Evolutionary conservation across 2,329 filamentous ascomycete species (phyloP).

Genomic region (Aspergillus fijiensis): DNA sequence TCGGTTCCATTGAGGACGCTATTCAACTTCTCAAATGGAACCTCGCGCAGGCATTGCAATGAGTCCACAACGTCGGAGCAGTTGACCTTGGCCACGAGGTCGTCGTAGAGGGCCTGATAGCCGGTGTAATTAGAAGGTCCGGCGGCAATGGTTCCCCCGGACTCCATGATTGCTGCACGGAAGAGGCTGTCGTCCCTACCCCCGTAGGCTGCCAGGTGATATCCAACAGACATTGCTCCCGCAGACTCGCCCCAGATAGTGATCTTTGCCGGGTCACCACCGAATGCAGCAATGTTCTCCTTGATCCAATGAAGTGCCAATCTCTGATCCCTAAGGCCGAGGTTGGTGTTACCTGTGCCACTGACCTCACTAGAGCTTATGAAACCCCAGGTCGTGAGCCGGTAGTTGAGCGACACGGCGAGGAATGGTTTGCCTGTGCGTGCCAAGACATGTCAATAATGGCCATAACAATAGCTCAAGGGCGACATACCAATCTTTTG

Average conservation of each 20-base stretch:
- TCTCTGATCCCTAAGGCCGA: conserved; percentile 50
- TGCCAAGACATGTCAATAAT: neutral
- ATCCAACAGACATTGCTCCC: conserved; percentile 51
- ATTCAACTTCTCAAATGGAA: conserved; percentile 61
- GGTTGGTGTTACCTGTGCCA: conserved; percentile 52
- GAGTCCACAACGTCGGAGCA: conserved; percentile 60
- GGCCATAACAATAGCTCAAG: no score
- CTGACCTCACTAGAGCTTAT: conserved; percentile 48
- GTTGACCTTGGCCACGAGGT: conserved; percentile 58
- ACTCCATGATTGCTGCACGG: conserved; percentile 52
- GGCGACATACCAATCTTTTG: conserved; percentile 43
- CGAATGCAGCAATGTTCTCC: conserved; percentile 38
- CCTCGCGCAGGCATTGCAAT: conserved; percentile 63
- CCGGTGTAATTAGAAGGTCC: conserved; percentile 42
- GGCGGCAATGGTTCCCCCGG: conserved; percentile 52
- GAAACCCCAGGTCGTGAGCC: conserved; percentile 55
- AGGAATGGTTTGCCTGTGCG: conserved; percentile 50
- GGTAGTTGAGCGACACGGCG: conserved; percentile 56
- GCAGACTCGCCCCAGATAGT: conserved; percentile 59
- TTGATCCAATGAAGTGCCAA: conserved; percentile 40
- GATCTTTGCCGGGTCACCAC: conserved; percentile 36
- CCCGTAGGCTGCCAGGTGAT: conserved; percentile 55
- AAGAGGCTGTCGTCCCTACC: conserved; percentile 58
- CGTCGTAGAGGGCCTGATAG: conserved; percentile 57
- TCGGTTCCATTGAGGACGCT: conserved; percentile 49